Percentiles rank a stretch among this genome's conserved stretches.
These are phyloP conservation scores for Botryosphaeria dothidea DNA, from an alignment of 2,329 filamentous ascomycete genomes.

Conservation along the genomic window DNA sequence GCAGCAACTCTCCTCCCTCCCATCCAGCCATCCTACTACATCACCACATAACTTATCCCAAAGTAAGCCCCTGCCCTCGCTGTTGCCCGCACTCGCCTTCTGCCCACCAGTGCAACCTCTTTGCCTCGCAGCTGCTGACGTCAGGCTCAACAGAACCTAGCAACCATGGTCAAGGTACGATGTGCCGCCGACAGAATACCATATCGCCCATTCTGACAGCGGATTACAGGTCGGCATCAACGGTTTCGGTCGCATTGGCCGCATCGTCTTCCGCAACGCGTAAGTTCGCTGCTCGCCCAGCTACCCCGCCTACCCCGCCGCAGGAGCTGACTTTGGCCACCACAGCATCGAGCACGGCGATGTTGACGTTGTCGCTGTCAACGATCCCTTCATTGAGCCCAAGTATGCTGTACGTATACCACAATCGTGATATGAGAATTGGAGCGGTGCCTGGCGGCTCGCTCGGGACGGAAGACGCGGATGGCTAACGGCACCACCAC, in stretches of 20 bases:
- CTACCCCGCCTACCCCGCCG: slow-evolving; percentile 11
- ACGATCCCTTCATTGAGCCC: slow-evolving; percentile 99
- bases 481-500: slow-evolving; percentile 31
- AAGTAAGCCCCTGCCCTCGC: neutral
- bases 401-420: slow-evolving; percentile 83
- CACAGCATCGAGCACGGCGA: slow-evolving; percentile 77
- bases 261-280: slow-evolving; percentile 99
- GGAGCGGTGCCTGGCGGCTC: neutral
- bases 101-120: neutral
- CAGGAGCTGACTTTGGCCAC: slow-evolving; percentile 3
- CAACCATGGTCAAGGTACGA: slow-evolving; percentile 50
- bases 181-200: slow-evolving; percentile 26
- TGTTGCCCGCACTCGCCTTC: neutral
- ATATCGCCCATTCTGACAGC: slow-evolving; percentile 9
- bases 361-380: slow-evolving; percentile 92
- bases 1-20: slow-evolving; percentile 6
- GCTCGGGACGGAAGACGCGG: slow-evolving; percentile 4
- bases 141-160: slow-evolving; percentile 18
- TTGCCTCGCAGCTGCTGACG: slow-evolving; percentile 7
- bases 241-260: slow-evolving; percentile 99
- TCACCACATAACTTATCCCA: neutral
- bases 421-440: neutral
- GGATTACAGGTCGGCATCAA: slow-evolving; percentile 89
- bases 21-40: neutral
- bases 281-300: slow-evolving; percentile 46